Base-by-base conservation (phyloP, 805 yeast genomes). In the Debaryomyces tyrocola region DNA sequence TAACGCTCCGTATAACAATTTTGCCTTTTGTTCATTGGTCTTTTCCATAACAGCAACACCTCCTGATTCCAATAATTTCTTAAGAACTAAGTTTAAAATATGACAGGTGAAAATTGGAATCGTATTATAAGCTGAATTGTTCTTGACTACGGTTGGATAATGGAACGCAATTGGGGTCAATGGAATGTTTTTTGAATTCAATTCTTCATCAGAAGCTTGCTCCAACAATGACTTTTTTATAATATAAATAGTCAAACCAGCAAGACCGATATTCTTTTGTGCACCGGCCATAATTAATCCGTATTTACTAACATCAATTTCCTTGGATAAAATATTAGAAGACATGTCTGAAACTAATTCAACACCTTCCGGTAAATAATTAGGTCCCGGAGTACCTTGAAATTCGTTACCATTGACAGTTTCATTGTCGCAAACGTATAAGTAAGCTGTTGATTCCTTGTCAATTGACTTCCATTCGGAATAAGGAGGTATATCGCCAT, bases 201-300 rank as follows among this genome's bases (percentile, higher is more conserved):
- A 73, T 54, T 82, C 83, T 1, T 73, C 85, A 52, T 82, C 87
- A 2, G 81, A 55, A 3, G 90, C 82, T 53, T 82, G 82, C 21
- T 83, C 86, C 21, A 94, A 69, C 45, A 94, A 76, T 1, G 84
- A 62, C 65, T 90, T 92, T 69, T 88, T 90, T 67, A 91, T 84
- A 58, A 94, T 92, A 66, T 90, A 92, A 51, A 94, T 77, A 12
- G 97, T 86, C 53, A 94, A 80, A 33, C 99, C 99, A 8, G 99
- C 97, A 61, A 94, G 74, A 45, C 99, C 99, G 62, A 94, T 90
- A 66, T 94, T 94, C 70, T 94, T 94, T 71, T 94, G 99, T 21
- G 98, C 99, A 52, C 99, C 99, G 15, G 97, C 99, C 81, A 91
- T 84, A 51, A 94, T 84, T 21, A 90, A 73, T 43, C 97, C 98